Conservation (phyloP, 345 rosid genomes). For the Carallia brachiata region DNA sequence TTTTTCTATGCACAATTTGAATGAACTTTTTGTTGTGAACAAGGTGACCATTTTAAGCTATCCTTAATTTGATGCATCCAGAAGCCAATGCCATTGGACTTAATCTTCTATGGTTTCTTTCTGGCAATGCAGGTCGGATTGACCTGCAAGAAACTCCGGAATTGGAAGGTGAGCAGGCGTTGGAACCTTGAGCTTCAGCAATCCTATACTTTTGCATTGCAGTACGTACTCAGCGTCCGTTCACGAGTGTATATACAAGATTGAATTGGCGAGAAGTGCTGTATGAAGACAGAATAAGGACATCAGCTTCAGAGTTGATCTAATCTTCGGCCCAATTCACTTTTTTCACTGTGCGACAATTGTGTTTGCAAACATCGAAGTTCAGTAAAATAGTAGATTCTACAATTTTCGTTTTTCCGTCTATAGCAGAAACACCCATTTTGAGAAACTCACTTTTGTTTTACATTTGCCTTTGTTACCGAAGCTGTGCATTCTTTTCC, state of each 20-base stretch:
- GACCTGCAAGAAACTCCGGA: slow-evolving; percentile 57
- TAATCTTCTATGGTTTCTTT: not conserved
- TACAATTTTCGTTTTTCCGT: not conserved
- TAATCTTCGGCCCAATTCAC: slow-evolving; percentile 13
- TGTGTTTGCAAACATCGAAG: too few relatives aligned
- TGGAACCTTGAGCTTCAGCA: slow-evolving; percentile 35
- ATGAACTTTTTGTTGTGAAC: too few relatives aligned
- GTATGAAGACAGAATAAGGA: slow-evolving; percentile 27
- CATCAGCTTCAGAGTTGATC: slow-evolving; percentile 14
- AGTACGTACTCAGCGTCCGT: slow-evolving; percentile 2
- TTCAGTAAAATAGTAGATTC: not conserved
- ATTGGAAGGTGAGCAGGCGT: slow-evolving; percentile 50
- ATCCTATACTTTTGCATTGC: not conserved
- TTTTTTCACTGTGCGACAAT: slow-evolving; percentile 1
- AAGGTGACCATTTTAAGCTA: not conserved
- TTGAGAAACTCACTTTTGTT: too few relatives aligned
- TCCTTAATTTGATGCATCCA: not conserved
- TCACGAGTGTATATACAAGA: slow-evolving; percentile 13
- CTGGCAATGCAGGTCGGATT: slow-evolving; percentile 54
- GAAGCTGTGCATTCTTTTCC: too few relatives aligned
- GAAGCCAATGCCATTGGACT: not conserved
- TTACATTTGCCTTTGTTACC: too few relatives aligned
- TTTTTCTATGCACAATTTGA: too few relatives aligned
- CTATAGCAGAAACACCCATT: too few relatives aligned
- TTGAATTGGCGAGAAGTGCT: slow-evolving; percentile 14